A percentile compares a stretch with the other conserved stretches of the same genome.
Evolutionary conservation across 768 basidiomycete genomes (phyloP).

Genomic region (Lentinula sp.): DNA sequence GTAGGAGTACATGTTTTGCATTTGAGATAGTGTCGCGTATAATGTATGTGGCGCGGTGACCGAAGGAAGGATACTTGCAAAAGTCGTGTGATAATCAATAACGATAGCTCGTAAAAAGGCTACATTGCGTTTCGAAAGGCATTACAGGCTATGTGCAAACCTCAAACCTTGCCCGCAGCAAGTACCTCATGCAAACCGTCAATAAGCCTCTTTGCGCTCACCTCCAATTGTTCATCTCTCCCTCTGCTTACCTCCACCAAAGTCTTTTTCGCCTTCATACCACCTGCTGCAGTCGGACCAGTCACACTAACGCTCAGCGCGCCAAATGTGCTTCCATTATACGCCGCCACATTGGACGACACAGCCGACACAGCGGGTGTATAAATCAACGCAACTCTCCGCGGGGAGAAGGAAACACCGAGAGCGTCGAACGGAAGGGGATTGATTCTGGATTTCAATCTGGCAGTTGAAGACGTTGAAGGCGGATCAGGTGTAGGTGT

Average conservation of each 20-base stretch:
- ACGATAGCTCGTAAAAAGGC: too few relatives aligned
- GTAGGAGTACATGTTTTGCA: too few relatives aligned
- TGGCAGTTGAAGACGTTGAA: neutral
- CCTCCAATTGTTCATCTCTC: constrained; percentile 52
- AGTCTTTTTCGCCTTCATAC: constrained; percentile 34
- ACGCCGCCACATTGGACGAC: neutral
- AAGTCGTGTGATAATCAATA: too few relatives aligned
- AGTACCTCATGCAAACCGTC: constrained; percentile 41
- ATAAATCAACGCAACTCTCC: constrained; percentile 33
- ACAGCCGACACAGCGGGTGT: constrained; percentile 5
- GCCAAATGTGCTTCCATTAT: constrained; percentile 6
- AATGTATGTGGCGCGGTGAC: too few relatives aligned
- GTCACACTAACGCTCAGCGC: constrained; percentile 1
- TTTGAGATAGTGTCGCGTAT: neutral
- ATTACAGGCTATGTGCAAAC: neutral
- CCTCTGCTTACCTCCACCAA: constrained; percentile 46
- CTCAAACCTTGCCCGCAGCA: neutral
- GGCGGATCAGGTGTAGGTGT: neutral
- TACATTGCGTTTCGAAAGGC: neutral
- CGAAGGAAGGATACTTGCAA: neutral
- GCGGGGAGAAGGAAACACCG: constrained; percentile 34
- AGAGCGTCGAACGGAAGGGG: constrained; percentile 33
- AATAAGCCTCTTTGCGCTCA: constrained; percentile 46
- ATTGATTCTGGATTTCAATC: neutral
- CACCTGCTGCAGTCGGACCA: constrained; percentile 2